Conservation (phyloP, 306 rosid genomes). For the Erythrophleum fordii region DNA sequence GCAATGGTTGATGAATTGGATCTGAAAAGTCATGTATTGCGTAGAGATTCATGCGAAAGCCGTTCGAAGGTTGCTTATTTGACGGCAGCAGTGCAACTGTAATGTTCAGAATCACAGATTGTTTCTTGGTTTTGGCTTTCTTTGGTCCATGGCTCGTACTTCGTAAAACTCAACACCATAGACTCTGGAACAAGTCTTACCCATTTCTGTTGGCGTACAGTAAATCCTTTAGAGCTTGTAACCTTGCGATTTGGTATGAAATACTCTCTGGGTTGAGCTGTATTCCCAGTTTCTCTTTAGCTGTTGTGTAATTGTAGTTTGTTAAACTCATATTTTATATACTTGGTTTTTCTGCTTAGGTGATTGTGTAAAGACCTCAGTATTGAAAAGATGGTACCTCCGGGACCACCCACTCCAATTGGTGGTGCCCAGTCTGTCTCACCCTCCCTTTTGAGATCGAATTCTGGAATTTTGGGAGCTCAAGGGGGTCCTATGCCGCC, state of each 20-base stretch:
- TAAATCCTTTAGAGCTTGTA: constrained; percentile 45
- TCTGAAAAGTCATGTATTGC: constrained; percentile 53
- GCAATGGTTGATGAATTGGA: constrained; percentile 58
- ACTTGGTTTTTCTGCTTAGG: constrained; percentile 48
- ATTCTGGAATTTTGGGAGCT: constrained; percentile 85
- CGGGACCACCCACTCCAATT: constrained; percentile 85
- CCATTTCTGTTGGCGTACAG: constrained; percentile 57
- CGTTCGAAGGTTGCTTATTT: constrained; percentile 52
- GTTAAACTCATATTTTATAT: constrained; percentile 40
- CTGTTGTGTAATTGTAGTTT: constrained; percentile 48
- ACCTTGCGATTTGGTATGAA: constrained; percentile 46
- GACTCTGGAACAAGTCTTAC: constrained; percentile 48
- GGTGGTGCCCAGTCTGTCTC: constrained; percentile 88
- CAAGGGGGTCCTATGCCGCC: constrained; percentile 77
- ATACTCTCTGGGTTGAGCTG: constrained; percentile 48
- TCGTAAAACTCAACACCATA: constrained; percentile 45
- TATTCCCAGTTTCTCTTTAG: constrained; percentile 32
- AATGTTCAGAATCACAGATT: constrained; percentile 50
- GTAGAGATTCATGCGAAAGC: constrained; percentile 57
- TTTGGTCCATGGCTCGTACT: constrained; percentile 45
- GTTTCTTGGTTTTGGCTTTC: constrained; percentile 43
- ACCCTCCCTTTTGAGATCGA: constrained; percentile 79
- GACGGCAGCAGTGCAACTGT: constrained; percentile 37
- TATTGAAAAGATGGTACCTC: constrained; percentile 74
- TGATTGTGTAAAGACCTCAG: constrained; percentile 44